Evolutionary conservation across 441 rosid species (phyloP).

Genomic region (Daphne laureola): DNA sequence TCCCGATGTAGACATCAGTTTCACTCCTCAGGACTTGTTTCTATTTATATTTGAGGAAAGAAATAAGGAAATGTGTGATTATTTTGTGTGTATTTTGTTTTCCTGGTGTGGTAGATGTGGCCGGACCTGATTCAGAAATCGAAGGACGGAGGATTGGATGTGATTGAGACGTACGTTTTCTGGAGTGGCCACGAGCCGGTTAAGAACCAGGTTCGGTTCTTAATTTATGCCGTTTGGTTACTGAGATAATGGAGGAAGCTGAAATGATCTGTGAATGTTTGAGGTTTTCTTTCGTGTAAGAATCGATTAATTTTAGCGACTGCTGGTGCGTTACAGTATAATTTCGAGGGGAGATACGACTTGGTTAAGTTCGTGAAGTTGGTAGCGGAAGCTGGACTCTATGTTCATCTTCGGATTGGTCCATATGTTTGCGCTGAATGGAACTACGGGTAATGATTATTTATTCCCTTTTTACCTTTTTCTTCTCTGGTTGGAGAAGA

Average conservation of each 20-base stretch:
- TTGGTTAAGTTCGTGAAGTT: constrained; percentile 59
- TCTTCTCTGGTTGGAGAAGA: no score
- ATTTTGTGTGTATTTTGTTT: neutral
- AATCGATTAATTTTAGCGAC: constrained; percentile 6
- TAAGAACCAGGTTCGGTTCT: constrained; percentile 50
- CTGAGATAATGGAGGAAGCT: constrained; percentile 15
- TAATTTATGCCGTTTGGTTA: constrained; percentile 16
- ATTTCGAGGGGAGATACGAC: constrained; percentile 66
- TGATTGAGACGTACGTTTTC: constrained; percentile 88
- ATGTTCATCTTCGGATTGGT: constrained; percentile 67
- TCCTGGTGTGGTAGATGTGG: constrained; percentile 64
- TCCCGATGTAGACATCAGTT: constrained; percentile 44
- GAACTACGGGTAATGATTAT: constrained; percentile 54
- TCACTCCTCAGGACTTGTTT: neutral
- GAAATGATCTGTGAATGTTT: neutral
- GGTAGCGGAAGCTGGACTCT: constrained; percentile 60
- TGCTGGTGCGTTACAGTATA: constrained; percentile 29
- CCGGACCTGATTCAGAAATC: constrained; percentile 90
- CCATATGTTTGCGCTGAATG: constrained; percentile 78
- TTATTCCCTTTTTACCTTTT: neutral
- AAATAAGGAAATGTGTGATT: neutral
- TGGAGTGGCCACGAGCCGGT: constrained; percentile 89
- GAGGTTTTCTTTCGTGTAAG: constrained; percentile 4
- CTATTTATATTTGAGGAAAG: neutral
- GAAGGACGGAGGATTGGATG: constrained; percentile 92